Percentiles rank a stretch among this genome's conserved stretches.
phyloP scores from a whole-genome alignment of 192 early-diverging fungal species.

The Backusella psychrophila region DNA sequence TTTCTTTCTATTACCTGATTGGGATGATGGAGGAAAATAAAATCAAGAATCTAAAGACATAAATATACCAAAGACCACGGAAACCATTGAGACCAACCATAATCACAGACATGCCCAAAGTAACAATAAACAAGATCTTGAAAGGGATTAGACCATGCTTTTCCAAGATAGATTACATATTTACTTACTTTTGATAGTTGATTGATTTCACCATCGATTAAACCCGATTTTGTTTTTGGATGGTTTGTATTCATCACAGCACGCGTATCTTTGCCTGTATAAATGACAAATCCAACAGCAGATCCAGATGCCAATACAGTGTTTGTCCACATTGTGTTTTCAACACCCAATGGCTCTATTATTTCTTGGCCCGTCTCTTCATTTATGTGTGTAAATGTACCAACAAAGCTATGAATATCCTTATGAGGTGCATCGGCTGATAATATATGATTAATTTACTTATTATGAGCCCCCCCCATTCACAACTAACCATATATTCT shows the following conservation, averaged over 20 bases:
- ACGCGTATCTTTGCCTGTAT: slow-evolving; percentile 92
- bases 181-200: slow-evolving; percentile 74
- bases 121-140: slow-evolving; percentile 84
- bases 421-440: slow-evolving; percentile 86
- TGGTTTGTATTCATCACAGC: slow-evolving; percentile 97
- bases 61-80: slow-evolving; percentile 88
- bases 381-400: slow-evolving; percentile 58
- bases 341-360: slow-evolving; percentile 73
- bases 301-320: slow-evolving; percentile 92
- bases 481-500: slow-evolving; percentile 64
- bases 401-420: slow-evolving; percentile 92
- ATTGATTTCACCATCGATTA: slow-evolving; percentile 91
- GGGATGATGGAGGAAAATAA: slow-evolving; percentile 96
- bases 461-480: too few relatives aligned
- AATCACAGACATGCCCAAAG: slow-evolving; percentile 74
- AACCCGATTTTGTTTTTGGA: slow-evolving; percentile 90
- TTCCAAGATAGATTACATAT: not conserved
- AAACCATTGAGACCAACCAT: slow-evolving; percentile 93
- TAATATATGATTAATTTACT: not conserved
- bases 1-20: slow-evolving; percentile 54
- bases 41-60: slow-evolving; percentile 91
- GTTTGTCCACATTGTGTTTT: slow-evolving; percentile 96
- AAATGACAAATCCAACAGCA: slow-evolving; percentile 83
- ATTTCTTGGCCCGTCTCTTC: slow-evolving; percentile 28
- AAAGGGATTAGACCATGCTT: not conserved